Conservation (phyloP, 345 rosid genomes). For the Dovyalis caffra region DNA sequence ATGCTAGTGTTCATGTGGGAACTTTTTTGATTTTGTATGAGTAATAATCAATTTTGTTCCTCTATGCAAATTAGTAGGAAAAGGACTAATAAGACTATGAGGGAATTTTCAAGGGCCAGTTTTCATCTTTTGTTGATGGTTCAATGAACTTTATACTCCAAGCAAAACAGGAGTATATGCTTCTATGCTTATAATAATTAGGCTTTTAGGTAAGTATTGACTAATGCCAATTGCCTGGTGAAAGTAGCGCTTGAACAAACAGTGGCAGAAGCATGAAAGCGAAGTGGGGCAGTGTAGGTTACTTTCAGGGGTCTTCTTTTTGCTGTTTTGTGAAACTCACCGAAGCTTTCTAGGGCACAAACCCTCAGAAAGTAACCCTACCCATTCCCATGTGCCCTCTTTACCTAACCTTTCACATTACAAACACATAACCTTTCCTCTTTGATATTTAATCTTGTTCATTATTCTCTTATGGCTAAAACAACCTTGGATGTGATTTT, state of each 20-base stretch:
- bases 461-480: not conserved
- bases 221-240: not conserved
- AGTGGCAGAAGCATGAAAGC: slow-evolving; percentile 3
- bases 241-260: not conserved
- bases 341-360: slow-evolving; percentile 30
- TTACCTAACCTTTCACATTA: slow-evolving; percentile 27
- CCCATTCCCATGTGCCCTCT: slow-evolving; percentile 21
- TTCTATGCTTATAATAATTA: not conserved
- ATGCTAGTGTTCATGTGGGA: not conserved
- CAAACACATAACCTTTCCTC: slow-evolving; percentile 36
- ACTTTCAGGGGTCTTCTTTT: slow-evolving; percentile 8
- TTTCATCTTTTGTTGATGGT: not conserved
- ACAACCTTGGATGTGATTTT: slow-evolving; percentile 4
- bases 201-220: not conserved
- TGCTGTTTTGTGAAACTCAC: slow-evolving; percentile 27
- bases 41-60: not conserved
- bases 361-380: slow-evolving; percentile 32
- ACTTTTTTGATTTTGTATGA: not conserved
- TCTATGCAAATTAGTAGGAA: not conserved
- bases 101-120: not conserved
- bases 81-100: not conserved
- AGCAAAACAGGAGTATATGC: not conserved
- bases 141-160: not conserved
- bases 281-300: slow-evolving; percentile 1
- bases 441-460: slow-evolving; percentile 9